Percentiles rank a stretch among this genome's conserved stretches.
Conservation (phyloP, 306 rosid species). For the Quercus ilex region DNA sequence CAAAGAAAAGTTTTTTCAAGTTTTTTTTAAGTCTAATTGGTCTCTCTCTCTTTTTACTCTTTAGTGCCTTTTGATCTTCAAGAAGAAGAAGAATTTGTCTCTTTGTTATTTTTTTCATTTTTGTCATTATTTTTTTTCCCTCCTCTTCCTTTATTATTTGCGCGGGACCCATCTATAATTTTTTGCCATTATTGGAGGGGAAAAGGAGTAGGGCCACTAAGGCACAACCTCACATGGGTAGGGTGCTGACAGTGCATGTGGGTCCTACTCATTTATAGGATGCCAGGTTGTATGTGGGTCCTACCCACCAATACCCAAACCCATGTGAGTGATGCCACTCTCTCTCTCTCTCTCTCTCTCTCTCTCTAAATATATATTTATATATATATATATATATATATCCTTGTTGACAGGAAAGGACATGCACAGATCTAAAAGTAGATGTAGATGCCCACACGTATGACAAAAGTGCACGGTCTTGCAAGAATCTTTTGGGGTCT, state of each 20-base stretch:
- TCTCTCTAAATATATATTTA: not conserved
- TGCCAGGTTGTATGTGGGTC: conserved; percentile 60
- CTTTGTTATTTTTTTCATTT: not conserved
- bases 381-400: not conserved
- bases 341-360: conserved; percentile 1
- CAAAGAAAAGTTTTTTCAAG: not conserved
- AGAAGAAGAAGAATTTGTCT: conserved; percentile 31
- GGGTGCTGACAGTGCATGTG: conserved; percentile 53
- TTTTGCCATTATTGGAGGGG: conserved; percentile 36
- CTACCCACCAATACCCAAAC: conserved; percentile 39
- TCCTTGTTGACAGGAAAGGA: conserved; percentile 41
- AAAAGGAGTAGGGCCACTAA: conserved; percentile 30
- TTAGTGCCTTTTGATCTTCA: conserved; percentile 1
- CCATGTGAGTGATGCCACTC: conserved; percentile 66
- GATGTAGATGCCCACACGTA: conserved; percentile 67
- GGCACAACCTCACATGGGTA: conserved; percentile 64
- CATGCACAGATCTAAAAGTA: conserved; percentile 47
- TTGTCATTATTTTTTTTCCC: conserved; percentile 4
- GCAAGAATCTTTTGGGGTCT: conserved; percentile 57
- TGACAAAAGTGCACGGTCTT: conserved; percentile 70
- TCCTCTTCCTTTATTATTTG: conserved; percentile 9
- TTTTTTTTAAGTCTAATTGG: conserved; percentile 18
- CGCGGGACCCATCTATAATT: conserved; percentile 30
- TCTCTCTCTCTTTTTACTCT: not conserved
- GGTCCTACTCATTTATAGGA: conserved; percentile 43